phyloP scores from a whole-genome alignment of 208 protist species.

The Jaenimonas drosophilae region DNA sequence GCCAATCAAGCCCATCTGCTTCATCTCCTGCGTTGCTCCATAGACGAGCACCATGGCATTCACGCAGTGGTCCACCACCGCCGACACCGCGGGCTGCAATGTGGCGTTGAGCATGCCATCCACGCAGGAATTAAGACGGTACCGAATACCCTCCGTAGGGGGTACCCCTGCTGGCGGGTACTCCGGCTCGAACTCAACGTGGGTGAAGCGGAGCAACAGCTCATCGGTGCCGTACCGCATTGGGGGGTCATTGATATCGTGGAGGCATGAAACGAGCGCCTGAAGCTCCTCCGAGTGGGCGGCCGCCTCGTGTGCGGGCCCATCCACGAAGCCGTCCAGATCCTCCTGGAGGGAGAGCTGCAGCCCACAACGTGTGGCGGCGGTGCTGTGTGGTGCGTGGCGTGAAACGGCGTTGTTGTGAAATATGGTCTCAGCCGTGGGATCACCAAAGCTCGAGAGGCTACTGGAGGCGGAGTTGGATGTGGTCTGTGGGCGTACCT shows the following conservation, averaged over 20 bases:
- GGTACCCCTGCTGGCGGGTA: background rate
- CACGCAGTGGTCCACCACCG: slow-evolving; percentile 69
- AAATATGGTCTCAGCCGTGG: too few relatives aligned
- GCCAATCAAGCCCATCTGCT: slow-evolving; percentile 76
- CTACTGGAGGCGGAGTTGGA: too few relatives aligned
- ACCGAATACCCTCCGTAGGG: slow-evolving; percentile 13
- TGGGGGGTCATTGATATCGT: slow-evolving; percentile 33
- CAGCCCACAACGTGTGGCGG: slow-evolving; percentile 22
- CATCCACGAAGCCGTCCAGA: slow-evolving; percentile 2
- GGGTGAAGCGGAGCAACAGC: slow-evolving; percentile 42
- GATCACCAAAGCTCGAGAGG: too few relatives aligned
- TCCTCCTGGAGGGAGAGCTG: slow-evolving; percentile 23
- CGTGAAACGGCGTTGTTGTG: too few relatives aligned
- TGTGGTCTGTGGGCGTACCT: too few relatives aligned
- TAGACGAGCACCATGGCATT: slow-evolving; percentile 70
- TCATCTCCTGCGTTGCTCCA: slow-evolving; percentile 85
- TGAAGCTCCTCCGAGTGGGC: slow-evolving; percentile 15
- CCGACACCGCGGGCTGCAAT: slow-evolving; percentile 46
- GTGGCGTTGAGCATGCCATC: slow-evolving; percentile 43
- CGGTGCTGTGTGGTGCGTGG: slow-evolving; percentile 11
- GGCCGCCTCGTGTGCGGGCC: background rate
- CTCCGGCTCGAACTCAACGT: slow-evolving; percentile 53
- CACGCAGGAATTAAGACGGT: slow-evolving; percentile 32
- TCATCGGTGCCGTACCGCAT: slow-evolving; percentile 38
- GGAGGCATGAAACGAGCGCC: slow-evolving; percentile 32